Evolutionary conservation across 345 rosid genomes (phyloP).

Genomic region (Hypericum perforatum): DNA sequence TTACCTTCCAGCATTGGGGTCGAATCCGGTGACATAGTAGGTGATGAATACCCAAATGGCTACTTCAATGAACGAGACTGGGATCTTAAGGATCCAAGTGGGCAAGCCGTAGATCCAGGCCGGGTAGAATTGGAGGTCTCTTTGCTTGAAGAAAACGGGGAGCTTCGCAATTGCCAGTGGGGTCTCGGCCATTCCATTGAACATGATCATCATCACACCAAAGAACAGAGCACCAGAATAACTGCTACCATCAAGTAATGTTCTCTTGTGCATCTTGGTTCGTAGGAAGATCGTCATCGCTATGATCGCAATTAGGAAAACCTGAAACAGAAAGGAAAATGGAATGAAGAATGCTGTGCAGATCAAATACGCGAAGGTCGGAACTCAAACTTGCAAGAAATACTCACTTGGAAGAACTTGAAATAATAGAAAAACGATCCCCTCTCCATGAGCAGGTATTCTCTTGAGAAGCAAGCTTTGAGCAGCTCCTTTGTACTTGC

Average conservation of each 20-base stretch:
- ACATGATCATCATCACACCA: background rate
- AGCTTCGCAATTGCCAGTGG: constrained; percentile 1
- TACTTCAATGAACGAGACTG: background rate
- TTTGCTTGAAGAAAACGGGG: constrained; percentile 3
- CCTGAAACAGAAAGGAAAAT: background rate
- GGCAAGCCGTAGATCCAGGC: background rate
- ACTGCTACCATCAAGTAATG: background rate
- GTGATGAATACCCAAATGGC: constrained; percentile 2
- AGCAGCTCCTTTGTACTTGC: background rate
- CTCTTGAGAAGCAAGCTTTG: background rate
- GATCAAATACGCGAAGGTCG: background rate
- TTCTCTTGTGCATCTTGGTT: background rate
- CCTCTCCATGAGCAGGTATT: constrained; percentile 4
- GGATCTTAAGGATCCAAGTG: constrained; percentile 1
- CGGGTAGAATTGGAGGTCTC: background rate
- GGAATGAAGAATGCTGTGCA: background rate
- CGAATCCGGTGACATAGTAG: constrained; percentile 2
- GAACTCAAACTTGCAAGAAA: background rate
- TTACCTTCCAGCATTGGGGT: constrained; percentile 1
- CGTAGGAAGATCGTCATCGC: constrained; percentile 1
- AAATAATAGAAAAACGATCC: background rate
- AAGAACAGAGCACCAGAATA: constrained; percentile 1
- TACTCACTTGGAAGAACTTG: constrained; percentile 1
- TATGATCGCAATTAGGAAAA: background rate
- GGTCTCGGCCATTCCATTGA: constrained; percentile 1